Conservation (phyloP, 2,329 filamentous ascomycete genomes). For the Orbilia brochopaga region DNA sequence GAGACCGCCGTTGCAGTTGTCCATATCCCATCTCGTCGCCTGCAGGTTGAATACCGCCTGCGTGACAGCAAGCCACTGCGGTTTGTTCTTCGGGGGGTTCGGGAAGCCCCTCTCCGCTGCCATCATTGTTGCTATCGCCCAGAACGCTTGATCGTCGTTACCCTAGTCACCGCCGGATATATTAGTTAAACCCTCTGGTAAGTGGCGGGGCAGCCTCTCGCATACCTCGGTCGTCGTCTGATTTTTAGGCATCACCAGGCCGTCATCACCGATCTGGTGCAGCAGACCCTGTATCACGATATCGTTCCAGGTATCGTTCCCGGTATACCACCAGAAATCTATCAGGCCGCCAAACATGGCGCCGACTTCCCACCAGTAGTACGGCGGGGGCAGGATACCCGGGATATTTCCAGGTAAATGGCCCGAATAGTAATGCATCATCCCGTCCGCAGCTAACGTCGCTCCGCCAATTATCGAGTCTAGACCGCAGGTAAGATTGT, state of each 20-base stretch:
- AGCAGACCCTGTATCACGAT: conserved; percentile 72
- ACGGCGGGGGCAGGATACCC: conserved; percentile 57
- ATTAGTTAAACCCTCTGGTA: conserved; percentile 12
- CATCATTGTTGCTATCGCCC: conserved; percentile 71
- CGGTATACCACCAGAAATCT: conserved; percentile 85
- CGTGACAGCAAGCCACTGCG: conserved; percentile 71
- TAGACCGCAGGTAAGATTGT: background rate
- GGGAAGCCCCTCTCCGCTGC: conserved; percentile 74
- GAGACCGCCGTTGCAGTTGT: conserved; percentile 72
- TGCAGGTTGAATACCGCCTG: conserved; percentile 76
- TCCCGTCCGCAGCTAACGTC: conserved; percentile 38
- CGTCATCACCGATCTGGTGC: conserved; percentile 73
- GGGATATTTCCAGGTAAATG: conserved; percentile 38
- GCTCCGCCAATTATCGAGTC: conserved; percentile 42
- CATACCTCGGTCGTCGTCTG: conserved; percentile 62
- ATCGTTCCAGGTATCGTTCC: conserved; percentile 73
- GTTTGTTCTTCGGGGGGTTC: conserved; percentile 65
- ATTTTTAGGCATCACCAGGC: conserved; percentile 79
- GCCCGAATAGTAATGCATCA: conserved; percentile 47
- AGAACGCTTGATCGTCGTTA: conserved; percentile 78
- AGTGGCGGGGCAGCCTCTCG: too few species aligned
- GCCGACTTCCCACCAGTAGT: conserved; percentile 74
- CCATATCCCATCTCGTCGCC: conserved; percentile 71
- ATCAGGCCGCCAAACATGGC: conserved; percentile 70
- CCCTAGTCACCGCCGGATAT: conserved; percentile 61